A percentile compares a stretch with the other conserved stretches of the same genome.
Evolutionary conservation across 1,284 basidiomycete genomes (phyloP).

Genomic region (Moesziomyces parantarcticus): DNA sequence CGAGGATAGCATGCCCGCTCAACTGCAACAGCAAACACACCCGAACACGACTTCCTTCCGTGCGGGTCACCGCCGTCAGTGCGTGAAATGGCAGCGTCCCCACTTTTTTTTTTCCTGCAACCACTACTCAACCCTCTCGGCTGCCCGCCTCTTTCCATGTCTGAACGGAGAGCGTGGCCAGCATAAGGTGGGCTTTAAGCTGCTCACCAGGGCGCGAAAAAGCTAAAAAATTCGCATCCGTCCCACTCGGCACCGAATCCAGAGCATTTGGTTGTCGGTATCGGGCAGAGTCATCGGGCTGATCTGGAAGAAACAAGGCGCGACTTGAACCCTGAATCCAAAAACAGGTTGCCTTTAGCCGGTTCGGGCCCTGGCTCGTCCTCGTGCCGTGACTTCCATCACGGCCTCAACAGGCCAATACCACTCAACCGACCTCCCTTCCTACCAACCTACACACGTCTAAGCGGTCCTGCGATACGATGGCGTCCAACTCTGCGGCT

Average conservation of each 20-base stretch:
- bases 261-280: too few species aligned
- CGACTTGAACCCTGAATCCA: background rate
- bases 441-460: too few species aligned
- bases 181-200: background rate
- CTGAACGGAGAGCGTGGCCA: background rate
- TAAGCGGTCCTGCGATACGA: background rate
- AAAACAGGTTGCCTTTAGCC: background rate
- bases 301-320: slow-evolving; percentile 4
- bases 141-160: background rate
- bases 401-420: slow-evolving; percentile 5
- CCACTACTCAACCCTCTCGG: too few species aligned
- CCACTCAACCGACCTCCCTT: too few species aligned
- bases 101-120: too few species aligned
- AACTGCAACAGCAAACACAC: too few species aligned
- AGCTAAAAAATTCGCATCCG: background rate
- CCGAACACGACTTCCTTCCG: background rate
- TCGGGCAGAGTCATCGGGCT: too few species aligned
- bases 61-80: background rate
- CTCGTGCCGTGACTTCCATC: too few species aligned
- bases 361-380: too few species aligned
- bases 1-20: background rate
- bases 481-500: background rate
- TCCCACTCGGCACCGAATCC: background rate
- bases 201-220: background rate
- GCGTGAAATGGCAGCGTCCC: too few species aligned